Evolutionary conservation across 805 yeast species (phyloP).

Genomic region (Naumovozyma castellii): DNA sequence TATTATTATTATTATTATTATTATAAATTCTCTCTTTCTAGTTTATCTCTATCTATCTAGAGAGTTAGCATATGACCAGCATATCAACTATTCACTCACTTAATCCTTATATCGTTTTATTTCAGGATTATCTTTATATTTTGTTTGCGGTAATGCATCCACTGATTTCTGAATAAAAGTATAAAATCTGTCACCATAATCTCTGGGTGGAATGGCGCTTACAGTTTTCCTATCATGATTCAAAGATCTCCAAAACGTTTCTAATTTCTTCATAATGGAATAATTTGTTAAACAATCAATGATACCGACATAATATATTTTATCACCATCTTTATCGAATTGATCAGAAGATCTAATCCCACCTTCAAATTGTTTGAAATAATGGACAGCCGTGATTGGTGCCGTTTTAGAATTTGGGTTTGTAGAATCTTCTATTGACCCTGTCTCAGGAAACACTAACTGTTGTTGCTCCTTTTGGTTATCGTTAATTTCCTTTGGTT

Average conservation of each 20-base stretch:
- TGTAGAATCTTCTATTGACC: background rate
- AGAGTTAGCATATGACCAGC: too few species aligned
- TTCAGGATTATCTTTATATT: constrained; percentile 21
- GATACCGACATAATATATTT: constrained; percentile 82
- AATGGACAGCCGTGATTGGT: too few species aligned
- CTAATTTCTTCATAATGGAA: constrained; percentile 61
- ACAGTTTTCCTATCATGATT: constrained; percentile 59
- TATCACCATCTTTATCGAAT: constrained; percentile 41
- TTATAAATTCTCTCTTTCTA: too few species aligned
- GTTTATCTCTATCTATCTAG: too few species aligned
- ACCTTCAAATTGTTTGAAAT: constrained; percentile 72
- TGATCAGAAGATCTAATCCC: constrained; percentile 67
- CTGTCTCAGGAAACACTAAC: background rate
- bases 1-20: too few species aligned
- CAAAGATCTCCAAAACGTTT: constrained; percentile 75
- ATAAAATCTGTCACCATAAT: constrained; percentile 81
- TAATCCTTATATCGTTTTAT: constrained; percentile 15
- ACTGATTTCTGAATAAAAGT: constrained; percentile 47
- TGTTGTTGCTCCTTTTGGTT: background rate
- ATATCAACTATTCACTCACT: too few species aligned
- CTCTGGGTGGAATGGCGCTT: constrained; percentile 83
- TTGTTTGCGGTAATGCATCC: constrained; percentile 18
- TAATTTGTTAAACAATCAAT: constrained; percentile 87
- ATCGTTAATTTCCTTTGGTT: constrained; percentile 36
- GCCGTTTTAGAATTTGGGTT: constrained; percentile 5